Conservation (phyloP, 768 basidiomycete species). For the Amanita jacksonii region DNA sequence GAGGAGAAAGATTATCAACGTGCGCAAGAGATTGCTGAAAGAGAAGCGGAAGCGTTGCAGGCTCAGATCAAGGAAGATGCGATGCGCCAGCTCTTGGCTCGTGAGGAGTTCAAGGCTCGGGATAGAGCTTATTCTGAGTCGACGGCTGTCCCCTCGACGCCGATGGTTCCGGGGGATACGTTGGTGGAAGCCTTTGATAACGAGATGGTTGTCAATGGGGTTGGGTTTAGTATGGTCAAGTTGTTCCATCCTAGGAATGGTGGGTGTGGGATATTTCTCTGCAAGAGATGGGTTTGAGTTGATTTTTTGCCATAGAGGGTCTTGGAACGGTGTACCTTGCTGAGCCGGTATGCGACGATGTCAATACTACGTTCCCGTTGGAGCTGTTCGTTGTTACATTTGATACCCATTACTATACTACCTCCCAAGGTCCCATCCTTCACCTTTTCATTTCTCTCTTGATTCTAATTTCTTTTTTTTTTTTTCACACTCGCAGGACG, state of each 20-base stretch:
- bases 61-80: conserved; percentile 61
- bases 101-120: conserved; percentile 40
- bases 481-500: conserved; percentile 27
- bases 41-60: conserved; percentile 48
- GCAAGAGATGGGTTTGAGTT: neutral
- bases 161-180: conserved; percentile 25
- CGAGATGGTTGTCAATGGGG: conserved; percentile 49
- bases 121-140: conserved; percentile 62
- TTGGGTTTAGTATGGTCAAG: conserved; percentile 55
- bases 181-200: conserved; percentile 52
- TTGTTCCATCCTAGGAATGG: conserved; percentile 66
- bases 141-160: conserved; percentile 63
- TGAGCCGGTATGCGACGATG: conserved; percentile 65
- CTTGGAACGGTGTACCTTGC: conserved; percentile 64
- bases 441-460: neutral
- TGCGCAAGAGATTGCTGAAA: conserved; percentile 40
- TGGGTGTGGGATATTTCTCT: conserved; percentile 19
- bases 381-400: conserved; percentile 65
- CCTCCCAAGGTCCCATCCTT: conserved; percentile 39
- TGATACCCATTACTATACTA: conserved; percentile 56
- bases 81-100: conserved; percentile 46
- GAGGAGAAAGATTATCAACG: conserved; percentile 47
- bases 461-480: neutral
- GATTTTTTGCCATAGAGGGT: conserved; percentile 29
- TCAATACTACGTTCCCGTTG: conserved; percentile 44